These are phyloP conservation scores for Cucumis melo DNA, from an alignment of 306 rosid genomes.

Conservation along the genomic window DNA sequence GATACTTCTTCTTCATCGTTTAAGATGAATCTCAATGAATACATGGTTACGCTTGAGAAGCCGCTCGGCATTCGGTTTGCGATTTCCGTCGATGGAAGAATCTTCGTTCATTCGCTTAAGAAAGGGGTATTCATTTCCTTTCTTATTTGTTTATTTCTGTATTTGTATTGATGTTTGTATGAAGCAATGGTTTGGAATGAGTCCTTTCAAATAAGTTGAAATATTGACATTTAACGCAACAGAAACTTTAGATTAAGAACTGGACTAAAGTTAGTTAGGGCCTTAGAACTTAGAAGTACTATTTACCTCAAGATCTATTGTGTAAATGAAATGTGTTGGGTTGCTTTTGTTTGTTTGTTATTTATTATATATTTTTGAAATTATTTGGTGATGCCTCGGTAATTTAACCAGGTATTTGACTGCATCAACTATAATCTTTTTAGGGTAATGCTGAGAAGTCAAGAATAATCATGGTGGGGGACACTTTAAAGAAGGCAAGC, in stretches of 20 bases:
- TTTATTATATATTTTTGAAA: too few relatives aligned
- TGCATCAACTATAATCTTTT: not conserved
- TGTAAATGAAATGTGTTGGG: not conserved
- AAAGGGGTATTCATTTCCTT: constrained; percentile 46
- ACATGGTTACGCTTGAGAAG: constrained; percentile 72
- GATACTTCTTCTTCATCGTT: constrained; percentile 13
- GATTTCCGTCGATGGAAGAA: constrained; percentile 58
- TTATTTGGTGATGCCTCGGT: not conserved
- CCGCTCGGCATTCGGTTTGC: constrained; percentile 89
- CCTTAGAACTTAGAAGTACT: not conserved
- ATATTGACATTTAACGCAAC: not conserved
- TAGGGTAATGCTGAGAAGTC: constrained; percentile 92
- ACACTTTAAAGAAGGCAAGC: constrained; percentile 71
- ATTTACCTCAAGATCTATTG: not conserved
- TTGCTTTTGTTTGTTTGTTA: not conserved
- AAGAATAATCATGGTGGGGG: constrained; percentile 89
- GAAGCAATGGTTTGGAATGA: not conserved
- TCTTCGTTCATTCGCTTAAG: constrained; percentile 69
- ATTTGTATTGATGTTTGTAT: not conserved
- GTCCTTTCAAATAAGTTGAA: not conserved
- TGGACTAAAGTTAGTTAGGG: not conserved
- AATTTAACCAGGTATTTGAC: not conserved
- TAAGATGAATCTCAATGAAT: constrained; percentile 79
- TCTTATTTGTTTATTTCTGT: not conserved
- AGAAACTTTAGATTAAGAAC: not conserved